phyloP scores from a whole-genome alignment of 2,329 filamentous ascomycete species.

The Aspergillus unguis region DNA sequence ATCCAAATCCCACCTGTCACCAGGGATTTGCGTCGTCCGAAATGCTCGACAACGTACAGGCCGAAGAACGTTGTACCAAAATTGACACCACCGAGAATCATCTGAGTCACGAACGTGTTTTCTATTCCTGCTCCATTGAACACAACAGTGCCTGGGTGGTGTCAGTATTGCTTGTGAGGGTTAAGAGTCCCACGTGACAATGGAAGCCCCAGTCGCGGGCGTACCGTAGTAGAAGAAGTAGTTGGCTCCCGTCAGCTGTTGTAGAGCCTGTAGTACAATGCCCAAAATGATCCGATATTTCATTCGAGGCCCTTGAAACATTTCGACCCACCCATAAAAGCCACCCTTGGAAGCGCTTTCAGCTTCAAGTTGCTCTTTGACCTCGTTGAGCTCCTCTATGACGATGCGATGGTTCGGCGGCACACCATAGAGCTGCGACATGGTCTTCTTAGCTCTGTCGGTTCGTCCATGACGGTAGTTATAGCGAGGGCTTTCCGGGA shows the following conservation, averaged over 20 bases:
- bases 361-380: conserved; percentile 53
- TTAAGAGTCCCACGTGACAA: background rate
- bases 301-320: conserved; percentile 45
- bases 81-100: conserved; percentile 65
- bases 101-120: conserved; percentile 61
- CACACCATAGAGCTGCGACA: conserved; percentile 54
- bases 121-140: conserved; percentile 63
- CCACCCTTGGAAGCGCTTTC: conserved; percentile 26
- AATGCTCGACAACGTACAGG: conserved; percentile 66
- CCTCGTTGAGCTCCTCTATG: conserved; percentile 53
- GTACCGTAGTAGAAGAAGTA: conserved; percentile 54
- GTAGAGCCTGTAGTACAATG: conserved; percentile 41
- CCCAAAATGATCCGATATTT: conserved; percentile 41
- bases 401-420: conserved; percentile 52
- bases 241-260: conserved; percentile 45
- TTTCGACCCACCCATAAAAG: conserved; percentile 29
- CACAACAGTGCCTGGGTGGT: conserved; percentile 17
- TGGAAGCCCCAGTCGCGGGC: background rate
- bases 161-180: background rate
- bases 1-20: conserved; percentile 67
- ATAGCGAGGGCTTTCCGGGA: conserved; percentile 57
- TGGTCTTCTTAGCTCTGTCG: conserved; percentile 50
- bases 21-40: conserved; percentile 65
- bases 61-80: conserved; percentile 64
- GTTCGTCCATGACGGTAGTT: conserved; percentile 55